phyloP scores from a whole-genome alignment of 2,329 filamentous ascomycete species.

The Plenodomus lindquistii region DNA sequence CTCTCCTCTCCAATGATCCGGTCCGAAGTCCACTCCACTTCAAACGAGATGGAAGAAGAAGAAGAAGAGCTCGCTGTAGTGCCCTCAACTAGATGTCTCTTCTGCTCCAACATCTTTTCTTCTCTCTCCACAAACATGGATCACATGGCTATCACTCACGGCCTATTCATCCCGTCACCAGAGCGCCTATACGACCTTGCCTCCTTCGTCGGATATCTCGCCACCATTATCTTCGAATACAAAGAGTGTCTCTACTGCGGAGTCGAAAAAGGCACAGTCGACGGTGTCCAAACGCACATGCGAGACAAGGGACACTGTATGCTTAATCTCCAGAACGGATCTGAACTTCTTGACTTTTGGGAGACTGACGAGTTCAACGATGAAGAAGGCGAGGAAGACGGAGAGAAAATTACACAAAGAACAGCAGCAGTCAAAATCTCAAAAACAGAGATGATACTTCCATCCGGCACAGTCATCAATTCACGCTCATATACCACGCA shows the following conservation, averaged over 20 bases:
- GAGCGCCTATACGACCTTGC: constrained; percentile 30
- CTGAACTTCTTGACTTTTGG: constrained; percentile 42
- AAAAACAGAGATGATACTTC: constrained; percentile 19
- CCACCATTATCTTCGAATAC: constrained; percentile 25
- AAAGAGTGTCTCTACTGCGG: constrained; percentile 45
- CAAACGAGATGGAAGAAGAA: neutral
- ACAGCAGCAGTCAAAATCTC: constrained; percentile 7
- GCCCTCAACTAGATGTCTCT: constrained; percentile 29
- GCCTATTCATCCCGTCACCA: constrained; percentile 31
- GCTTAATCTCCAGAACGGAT: constrained; percentile 36
- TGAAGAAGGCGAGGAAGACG: constrained; percentile 7
- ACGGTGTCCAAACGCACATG: constrained; percentile 42
- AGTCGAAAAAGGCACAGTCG: constrained; percentile 22
- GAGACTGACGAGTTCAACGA: constrained; percentile 9
- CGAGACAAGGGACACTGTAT: constrained; percentile 42
- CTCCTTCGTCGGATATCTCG: constrained; percentile 37
- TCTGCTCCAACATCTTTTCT: constrained; percentile 24
- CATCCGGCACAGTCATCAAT: constrained; percentile 17
- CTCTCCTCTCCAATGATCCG: neutral
- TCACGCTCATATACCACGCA: constrained; percentile 13
- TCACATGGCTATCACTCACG: constrained; percentile 35
- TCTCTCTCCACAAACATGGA: constrained; percentile 19
- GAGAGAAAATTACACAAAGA: neutral
- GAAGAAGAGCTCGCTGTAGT: neutral
- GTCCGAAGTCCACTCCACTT: neutral